Evolutionary conservation across 208 protist species (phyloP), one percentile per base, ranked within the genome.

Genomic region (Trypanosoma avium): DNA sequence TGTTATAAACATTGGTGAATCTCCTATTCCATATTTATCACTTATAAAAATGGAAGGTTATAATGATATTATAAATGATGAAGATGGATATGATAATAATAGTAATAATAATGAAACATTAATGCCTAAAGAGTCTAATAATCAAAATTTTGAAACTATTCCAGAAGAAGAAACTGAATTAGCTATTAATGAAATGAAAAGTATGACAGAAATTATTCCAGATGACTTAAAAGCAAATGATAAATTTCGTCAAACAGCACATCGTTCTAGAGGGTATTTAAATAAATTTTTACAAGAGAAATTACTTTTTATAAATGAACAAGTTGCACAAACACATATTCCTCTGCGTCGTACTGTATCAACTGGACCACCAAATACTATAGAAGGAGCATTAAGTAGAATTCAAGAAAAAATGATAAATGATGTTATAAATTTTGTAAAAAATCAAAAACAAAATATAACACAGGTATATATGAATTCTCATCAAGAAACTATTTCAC

Each of bases 361-460:
- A 4, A 36, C 15, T 26, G 7, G 19, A 26, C 26, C 67, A 30
- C 57, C 33, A 8, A 32, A 49, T 3, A 57, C 47, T 6, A 24
- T 72, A 24, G 67, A 72, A 40, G 40, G 43, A 4, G 8, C 46
- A 13, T 10, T 72, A 22, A 72, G 47, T 13, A 29, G 30, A 27
- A 48, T 32, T 36, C 58, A 66, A 52, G 32, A 57, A 35, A 63
- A 58, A 33, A 19, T 72, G 15, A 19, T 59, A 21, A n/a, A 35
- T 35, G 58, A 57, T 15, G 48, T 67, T 47, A 10, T 65, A 27
- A 38, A 46, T 42, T 72, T 72, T 52, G 55, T 72, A 5, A 55
- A 64, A 19, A 49, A 27, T 33, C 56, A 26, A 40, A 52, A 47
- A 22, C 1, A 43, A 17, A 46, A 55, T 48, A 59, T 57, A 21